Conservation (phyloP, 2,329 filamentous ascomycete species). For the Colletotrichum sp. region DNA sequence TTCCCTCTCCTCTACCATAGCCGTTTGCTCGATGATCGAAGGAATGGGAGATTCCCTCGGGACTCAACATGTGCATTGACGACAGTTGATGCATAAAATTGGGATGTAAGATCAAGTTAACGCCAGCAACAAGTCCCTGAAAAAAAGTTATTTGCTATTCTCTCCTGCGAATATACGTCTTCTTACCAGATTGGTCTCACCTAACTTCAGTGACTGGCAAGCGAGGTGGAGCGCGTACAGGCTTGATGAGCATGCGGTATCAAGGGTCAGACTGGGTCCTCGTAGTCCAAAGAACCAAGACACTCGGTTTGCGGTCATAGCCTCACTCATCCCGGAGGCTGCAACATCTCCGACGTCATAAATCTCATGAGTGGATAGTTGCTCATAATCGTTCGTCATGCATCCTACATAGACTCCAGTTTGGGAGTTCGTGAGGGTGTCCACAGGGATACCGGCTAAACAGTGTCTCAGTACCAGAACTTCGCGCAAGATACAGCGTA, state of each 20-base stretch:
- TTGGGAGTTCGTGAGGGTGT: constrained; percentile 47
- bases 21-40: constrained; percentile 43
- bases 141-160: too few species aligned
- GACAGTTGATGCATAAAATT: constrained; percentile 21
- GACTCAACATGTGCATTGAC: constrained; percentile 20
- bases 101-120: constrained; percentile 11
- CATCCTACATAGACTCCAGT: constrained; percentile 56
- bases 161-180: too few species aligned
- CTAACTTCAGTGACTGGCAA: constrained; percentile 29
- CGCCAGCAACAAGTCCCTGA: constrained; percentile 13
- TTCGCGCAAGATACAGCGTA: neutral
- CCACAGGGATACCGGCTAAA: constrained; percentile 49
- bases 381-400: constrained; percentile 51
- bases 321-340: neutral
- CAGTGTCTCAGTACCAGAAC: neutral
- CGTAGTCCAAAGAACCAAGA: constrained; percentile 28
- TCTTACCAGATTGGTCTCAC: constrained; percentile 28
- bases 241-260: constrained; percentile 39
- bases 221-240: constrained; percentile 36
- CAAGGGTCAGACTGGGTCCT: constrained; percentile 33
- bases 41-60: constrained; percentile 19
- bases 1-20: constrained; percentile 48
- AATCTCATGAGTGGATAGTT: constrained; percentile 45
- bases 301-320: constrained; percentile 23
- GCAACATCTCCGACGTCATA: constrained; percentile 42